phyloP scores from a whole-genome alignment of 2,329 filamentous ascomycete genomes.

The Aspergillus melleus region DNA sequence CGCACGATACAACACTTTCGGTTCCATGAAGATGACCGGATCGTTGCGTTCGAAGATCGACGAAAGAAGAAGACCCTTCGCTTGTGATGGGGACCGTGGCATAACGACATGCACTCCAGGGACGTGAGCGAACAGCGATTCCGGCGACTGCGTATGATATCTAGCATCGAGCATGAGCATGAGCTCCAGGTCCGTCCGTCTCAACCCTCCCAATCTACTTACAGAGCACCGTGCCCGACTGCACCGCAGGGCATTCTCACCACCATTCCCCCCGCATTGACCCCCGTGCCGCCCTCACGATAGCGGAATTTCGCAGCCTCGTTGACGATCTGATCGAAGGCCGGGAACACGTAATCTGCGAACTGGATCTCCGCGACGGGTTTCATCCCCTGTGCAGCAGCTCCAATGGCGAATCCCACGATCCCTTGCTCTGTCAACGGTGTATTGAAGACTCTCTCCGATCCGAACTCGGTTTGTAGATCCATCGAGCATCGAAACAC shows the following conservation, averaged over 20 bases:
- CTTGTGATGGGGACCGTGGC: conserved; percentile 80
- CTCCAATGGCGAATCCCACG: conserved; percentile 87
- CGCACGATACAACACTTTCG: conserved; percentile 88
- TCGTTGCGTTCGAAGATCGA: conserved; percentile 75
- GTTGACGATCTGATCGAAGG: conserved; percentile 92
- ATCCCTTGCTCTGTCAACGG: conserved; percentile 93
- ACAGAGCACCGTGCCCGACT: conserved; percentile 83
- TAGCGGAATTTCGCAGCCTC: conserved; percentile 88
- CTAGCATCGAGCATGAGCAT: conserved; percentile 15
- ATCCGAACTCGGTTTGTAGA: conserved; percentile 81
- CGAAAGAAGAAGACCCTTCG: conserved; percentile 79
- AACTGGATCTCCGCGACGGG: conserved; percentile 95
- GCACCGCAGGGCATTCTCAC: conserved; percentile 88
- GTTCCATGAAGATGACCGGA: conserved; percentile 90
- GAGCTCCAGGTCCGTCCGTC: too few species aligned
- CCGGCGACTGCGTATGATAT: conserved; percentile 87
- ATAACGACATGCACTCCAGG: conserved; percentile 84
- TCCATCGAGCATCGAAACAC: conserved; percentile 95
- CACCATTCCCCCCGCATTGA: conserved; percentile 74
- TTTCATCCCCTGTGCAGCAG: conserved; percentile 86
- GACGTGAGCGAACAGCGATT: conserved; percentile 83
- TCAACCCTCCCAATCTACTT: conserved; percentile 16
- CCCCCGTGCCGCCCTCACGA: conserved; percentile 65
- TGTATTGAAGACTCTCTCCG: conserved; percentile 92
- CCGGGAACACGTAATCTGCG: conserved; percentile 89